Conservation (phyloP, 2,329 filamentous ascomycete genomes). For the Trichoderma citrinoviride region DNA sequence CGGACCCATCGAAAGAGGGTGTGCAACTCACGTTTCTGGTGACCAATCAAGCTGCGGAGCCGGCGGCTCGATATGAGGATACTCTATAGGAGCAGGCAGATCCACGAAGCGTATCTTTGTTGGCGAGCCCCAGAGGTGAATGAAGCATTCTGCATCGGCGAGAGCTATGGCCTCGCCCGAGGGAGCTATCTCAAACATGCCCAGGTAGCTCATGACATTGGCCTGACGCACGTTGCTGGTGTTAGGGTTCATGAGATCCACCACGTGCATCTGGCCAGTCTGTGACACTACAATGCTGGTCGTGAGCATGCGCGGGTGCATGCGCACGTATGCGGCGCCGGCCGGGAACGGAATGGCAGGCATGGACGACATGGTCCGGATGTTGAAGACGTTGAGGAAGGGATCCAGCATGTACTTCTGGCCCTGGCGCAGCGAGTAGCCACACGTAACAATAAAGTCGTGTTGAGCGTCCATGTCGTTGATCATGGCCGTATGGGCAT, state of each 20-base stretch:
- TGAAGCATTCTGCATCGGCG: conserved; percentile 71
- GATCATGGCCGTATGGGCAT: conserved; percentile 81
- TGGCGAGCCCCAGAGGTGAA: conserved; percentile 87
- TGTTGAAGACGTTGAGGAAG: conserved; percentile 90
- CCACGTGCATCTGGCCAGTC: conserved; percentile 88
- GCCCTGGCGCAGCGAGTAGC: conserved; percentile 77
- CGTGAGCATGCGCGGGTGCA: conserved; percentile 94
- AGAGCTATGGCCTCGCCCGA: conserved; percentile 84
- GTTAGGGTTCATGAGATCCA: conserved; percentile 92
- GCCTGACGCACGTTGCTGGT: conserved; percentile 81
- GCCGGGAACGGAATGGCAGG: conserved; percentile 90
- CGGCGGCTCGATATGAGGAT: conserved; percentile 64
- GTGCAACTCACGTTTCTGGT: conserved; percentile 59
- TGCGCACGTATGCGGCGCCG: conserved; percentile 88
- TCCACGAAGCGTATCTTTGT: conserved; percentile 85
- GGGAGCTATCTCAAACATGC: conserved; percentile 79
- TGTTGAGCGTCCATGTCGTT: conserved; percentile 97
- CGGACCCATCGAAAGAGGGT: no score
- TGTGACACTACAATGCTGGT: conserved; percentile 93
- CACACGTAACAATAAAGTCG: conserved; percentile 93
- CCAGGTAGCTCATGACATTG: conserved; percentile 71
- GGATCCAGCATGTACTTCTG: conserved; percentile 80
- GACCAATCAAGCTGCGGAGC: conserved; percentile 65
- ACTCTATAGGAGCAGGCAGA: conserved; percentile 72
- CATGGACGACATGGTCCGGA: conserved; percentile 84